phyloP scores from a whole-genome alignment of 2,329 filamentous ascomycete species.

The Ceratocystis huliohia region DNA sequence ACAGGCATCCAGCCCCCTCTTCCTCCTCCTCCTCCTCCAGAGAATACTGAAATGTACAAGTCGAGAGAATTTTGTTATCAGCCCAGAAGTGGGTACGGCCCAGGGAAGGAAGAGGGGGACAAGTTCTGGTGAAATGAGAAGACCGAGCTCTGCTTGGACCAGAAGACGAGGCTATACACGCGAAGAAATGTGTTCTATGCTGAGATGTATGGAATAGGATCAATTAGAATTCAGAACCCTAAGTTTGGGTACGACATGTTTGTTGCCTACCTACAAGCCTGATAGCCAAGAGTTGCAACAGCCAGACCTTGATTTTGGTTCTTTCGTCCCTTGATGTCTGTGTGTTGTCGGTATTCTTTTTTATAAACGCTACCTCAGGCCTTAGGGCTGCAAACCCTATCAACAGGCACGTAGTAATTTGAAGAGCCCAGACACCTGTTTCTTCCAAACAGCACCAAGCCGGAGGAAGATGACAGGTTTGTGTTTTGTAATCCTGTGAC shows the following conservation, averaged over 20 bases:
- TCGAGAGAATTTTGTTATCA: neutral
- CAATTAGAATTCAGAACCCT: neutral
- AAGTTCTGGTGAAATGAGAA: slow-evolving; percentile 2
- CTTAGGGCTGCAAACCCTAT: neutral
- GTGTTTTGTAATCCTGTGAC: neutral
- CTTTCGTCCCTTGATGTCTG: neutral
- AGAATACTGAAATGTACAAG: slow-evolving; percentile 4
- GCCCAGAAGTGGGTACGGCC: slow-evolving; percentile 3
- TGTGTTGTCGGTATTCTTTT: neutral
- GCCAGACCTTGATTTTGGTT: neutral
- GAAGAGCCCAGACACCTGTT: neutral
- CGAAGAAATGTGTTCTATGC: neutral
- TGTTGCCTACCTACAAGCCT: neutral
- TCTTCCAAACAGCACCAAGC: neutral
- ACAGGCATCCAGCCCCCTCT: too few species aligned
- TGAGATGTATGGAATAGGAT: neutral
- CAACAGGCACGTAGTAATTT: neutral
- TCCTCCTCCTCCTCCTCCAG: too few species aligned
- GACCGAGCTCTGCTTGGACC: slow-evolving; percentile 4
- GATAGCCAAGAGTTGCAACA: neutral
- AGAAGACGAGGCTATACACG: neutral
- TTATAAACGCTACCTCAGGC: neutral
- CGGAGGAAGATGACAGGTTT: neutral
- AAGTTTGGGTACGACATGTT: neutral
- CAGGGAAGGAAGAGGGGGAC: neutral